These are phyloP conservation scores for Fulvia fulva DNA, from an alignment of 2,329 filamentous ascomycete genomes.

Conservation along the genomic window DNA sequence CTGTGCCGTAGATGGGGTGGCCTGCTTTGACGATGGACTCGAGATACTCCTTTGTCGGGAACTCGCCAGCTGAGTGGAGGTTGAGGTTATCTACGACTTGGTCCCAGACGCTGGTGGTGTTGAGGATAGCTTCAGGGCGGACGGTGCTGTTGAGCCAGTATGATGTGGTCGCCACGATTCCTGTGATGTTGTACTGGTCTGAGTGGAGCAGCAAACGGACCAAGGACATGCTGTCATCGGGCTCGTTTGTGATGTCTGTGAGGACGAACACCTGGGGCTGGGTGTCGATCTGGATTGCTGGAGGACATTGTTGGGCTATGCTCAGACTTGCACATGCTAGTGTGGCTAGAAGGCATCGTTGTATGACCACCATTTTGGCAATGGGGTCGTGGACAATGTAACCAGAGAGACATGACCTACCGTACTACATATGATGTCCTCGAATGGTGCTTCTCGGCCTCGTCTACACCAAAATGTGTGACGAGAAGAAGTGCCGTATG, in stretches of 20 bases:
- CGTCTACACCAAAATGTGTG: too few species aligned
- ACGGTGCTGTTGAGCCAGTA: slow-evolving; percentile 26
- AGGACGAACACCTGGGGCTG: slow-evolving; percentile 26
- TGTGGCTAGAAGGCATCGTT: not conserved
- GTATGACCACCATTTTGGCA: not conserved
- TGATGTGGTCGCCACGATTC: slow-evolving; percentile 17
- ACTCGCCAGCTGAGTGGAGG: slow-evolving; percentile 34
- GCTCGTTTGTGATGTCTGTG: slow-evolving; percentile 31
- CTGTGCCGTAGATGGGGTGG: slow-evolving; percentile 38
- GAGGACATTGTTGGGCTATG: slow-evolving; percentile 7
- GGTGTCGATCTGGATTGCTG: slow-evolving; percentile 17
- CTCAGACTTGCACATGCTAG: not conserved
- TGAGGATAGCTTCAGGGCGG: slow-evolving; percentile 25
- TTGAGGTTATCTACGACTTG: slow-evolving; percentile 40
- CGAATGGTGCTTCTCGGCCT: too few species aligned
- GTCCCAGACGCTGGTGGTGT: slow-evolving; percentile 30
- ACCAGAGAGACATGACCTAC: too few species aligned
- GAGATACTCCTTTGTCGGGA: slow-evolving; percentile 24
- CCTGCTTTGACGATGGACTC: slow-evolving; percentile 32
- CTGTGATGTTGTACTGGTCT: slow-evolving; percentile 25
- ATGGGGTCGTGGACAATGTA: too few species aligned
- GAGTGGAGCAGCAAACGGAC: slow-evolving; percentile 25
- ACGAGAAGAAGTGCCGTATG: too few species aligned
- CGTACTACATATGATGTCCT: too few species aligned
- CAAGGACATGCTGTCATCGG: slow-evolving; percentile 28